Base-by-base conservation (phyloP, 2,329 filamentous ascomycete genomes). In the Allantophomopsis cytisporea region DNA sequence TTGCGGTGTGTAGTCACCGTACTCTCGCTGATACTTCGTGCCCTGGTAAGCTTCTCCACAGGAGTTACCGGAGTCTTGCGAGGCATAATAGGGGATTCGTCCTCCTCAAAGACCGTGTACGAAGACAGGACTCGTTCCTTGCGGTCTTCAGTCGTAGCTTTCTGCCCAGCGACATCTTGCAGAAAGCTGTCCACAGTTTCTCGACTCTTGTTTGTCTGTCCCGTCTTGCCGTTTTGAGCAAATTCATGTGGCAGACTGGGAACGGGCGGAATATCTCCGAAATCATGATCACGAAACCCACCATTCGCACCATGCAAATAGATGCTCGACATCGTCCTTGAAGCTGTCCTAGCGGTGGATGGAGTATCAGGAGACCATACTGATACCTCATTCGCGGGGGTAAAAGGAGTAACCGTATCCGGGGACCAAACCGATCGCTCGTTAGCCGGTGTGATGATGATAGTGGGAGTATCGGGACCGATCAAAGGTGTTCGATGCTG, bases 21-120 rank as follows among this genome's bases (percentile, higher is more conserved):
- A 38, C 47, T 53, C 7, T 51, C 41, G 35, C 52, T 55, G 23
- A 28, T 12, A 28, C 23, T 12, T 10, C 23, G 23, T 35, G 45
- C 43, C 43, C 46, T 48, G 12, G 39, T 49, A 12, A 36, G 42
- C 18, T 36, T 14, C 34, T 43, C 39, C 23, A 28, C 23, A 28
- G 23, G 23, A 11, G 35, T 41, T n/a, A 36, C 43, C 30, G 48
- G 35, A 7, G 51, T 50, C 60, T 21, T 61, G 41, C 52, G 61
- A 37, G 51, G 58, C 52, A 51, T 56, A 20, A 54, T 52, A 3
- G 63, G 64, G 43, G 60, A 65, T 15, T 71, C 71, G 45, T 83
- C 80, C 51, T 84, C 80, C 51, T 84, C 80, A 46, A 84, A 84
- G 1, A 81, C 62, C 0, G 80, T 84, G 41, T 68, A 73, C 0